Percentiles rank a stretch among this genome's conserved stretches.
Evolutionary conservation across 2,329 filamentous ascomycete genomes (phyloP).

Genomic region (Ceratocystis smalleyi): DNA sequence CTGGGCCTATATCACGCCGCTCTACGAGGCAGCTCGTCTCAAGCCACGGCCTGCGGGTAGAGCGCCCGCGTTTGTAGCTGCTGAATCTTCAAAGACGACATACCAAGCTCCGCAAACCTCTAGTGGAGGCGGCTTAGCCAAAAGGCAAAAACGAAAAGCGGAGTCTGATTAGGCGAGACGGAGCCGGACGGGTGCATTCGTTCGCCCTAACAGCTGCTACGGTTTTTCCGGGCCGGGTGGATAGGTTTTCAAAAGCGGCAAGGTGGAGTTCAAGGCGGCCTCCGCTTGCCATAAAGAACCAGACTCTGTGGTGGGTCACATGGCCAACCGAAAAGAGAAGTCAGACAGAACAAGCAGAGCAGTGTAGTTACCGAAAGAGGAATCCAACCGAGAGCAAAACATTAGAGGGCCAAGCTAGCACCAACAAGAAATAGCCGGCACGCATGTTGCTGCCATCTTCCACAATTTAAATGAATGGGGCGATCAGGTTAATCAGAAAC

Average conservation of each 20-base stretch:
- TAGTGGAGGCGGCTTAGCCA: constrained; percentile 19
- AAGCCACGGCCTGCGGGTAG: constrained; percentile 32
- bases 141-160: constrained; percentile 25
- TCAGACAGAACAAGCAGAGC: not conserved
- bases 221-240: not conserved
- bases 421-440: not conserved
- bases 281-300: too few relatives aligned
- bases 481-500: not conserved
- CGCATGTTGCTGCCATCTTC: not conserved
- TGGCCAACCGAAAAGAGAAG: not conserved
- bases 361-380: not conserved
- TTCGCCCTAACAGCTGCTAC: not conserved
- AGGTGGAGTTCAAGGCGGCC: too few relatives aligned
- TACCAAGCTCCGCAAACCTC: constrained; percentile 1
- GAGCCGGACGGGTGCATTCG: not conserved
- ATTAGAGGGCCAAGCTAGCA: not conserved
- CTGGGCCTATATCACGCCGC: constrained; percentile 33
- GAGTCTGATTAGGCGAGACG: constrained; percentile 15
- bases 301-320: not conserved
- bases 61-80: constrained; percentile 32
- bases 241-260: not conserved
- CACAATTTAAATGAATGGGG: not conserved
- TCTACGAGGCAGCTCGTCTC: constrained; percentile 31
- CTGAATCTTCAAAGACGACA: constrained; percentile 16
- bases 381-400: too few relatives aligned